Base-by-base conservation (phyloP, 345 rosid genomes). In the Arabidopsis suecica region DNA sequence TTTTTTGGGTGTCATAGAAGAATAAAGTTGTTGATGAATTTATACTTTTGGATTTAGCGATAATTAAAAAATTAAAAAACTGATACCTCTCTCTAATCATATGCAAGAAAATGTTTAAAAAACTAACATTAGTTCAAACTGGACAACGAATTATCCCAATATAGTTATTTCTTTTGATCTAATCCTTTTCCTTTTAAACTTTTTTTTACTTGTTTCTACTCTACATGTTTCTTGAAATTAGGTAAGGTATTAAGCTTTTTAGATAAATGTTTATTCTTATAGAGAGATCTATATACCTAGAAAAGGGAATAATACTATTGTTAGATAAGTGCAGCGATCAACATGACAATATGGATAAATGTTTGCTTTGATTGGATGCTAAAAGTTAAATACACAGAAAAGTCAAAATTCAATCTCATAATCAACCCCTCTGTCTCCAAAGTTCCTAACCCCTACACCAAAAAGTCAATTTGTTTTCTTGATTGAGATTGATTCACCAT, bases 361-460 rank as follows among this genome's bases (percentile, higher is more conserved):
- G 47, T 70, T 45, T 59, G 58, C 37, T 70, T 70, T 70, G 25
- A 72, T 72, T 72, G 61, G 20, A 37, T 11, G 6, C 9, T 48
- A 49, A 38, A 44, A 32, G 68, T 25, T 25, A 33, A 33, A 71
- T 18, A 47, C 28, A 48, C 60, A 36, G 1, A 60, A 60, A 60
- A 36, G 60, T 49, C 75, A 48, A 60, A 30, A 48, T 20, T 38
- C 25, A 71, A 48, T 48, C 58, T 71, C 23, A 34, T 22, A 14
- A 59, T 47, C 6, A 25, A 16, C 41, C 10, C 14, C 30, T 23
- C 7, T 59, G 49, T 22, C 30, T 36, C 65, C 65, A 6, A 18
- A 18, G 20, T 49, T 44, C 16, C 25, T n/a, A 49, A 49, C 25
- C 68, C 37, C 23, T 66, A 20, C 1, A 22, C 44, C 42, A 44